Evolutionary conservation across 352 stramenopile species (phyloP), one percentile per base, ranked within the genome.

Genomic region (Pythium oligandrum): DNA sequence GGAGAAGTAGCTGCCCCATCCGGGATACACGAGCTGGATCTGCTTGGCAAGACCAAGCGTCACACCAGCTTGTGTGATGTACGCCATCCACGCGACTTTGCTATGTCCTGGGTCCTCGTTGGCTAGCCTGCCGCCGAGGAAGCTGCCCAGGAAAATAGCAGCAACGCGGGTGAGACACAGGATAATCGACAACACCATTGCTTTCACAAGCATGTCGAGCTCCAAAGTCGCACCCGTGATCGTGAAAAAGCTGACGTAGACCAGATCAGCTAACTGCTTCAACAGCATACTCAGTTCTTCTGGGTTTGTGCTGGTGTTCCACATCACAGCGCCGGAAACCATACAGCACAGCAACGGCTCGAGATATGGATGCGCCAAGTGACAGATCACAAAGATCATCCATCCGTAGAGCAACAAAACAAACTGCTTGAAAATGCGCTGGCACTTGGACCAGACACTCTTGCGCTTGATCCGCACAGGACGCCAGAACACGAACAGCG

Each of bases 221-320:
- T 86, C 71, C 5, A 88, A 53, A 7, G 78, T 80, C 10, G 78
- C 78, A 12, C 78, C 78, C 3, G 78, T 85, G 48, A 88, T 76
- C 40, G 78, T 86, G 57, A 88, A 88, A 48, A 88, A 88, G 48
- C 71, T 77, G n/a, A 88, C 75, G 53, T 86, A 88, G 32, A 88
- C 73, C 12, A 85, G 47, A 48, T 84, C 70, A 3, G 73, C 74
- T 7, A 86, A 55, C 1, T 73, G 63, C 47, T 83, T 78, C 31
- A 87, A 48, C 42, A 87, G 51, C 11, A 83, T 54, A 4, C 59
- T 58, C 11, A 87, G 67, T 30, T 87, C 76, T 40, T 87, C 76
- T 2, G 73, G 71, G 34, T 83, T 80, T 0, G 69, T 47, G 39
- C 63, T 79, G 30, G 68, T 68, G 55, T 87, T 87, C 73, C 73